Base-by-base conservation (phyloP, 23 red algal genomes). In the Pyropia yezoensis region DNA sequence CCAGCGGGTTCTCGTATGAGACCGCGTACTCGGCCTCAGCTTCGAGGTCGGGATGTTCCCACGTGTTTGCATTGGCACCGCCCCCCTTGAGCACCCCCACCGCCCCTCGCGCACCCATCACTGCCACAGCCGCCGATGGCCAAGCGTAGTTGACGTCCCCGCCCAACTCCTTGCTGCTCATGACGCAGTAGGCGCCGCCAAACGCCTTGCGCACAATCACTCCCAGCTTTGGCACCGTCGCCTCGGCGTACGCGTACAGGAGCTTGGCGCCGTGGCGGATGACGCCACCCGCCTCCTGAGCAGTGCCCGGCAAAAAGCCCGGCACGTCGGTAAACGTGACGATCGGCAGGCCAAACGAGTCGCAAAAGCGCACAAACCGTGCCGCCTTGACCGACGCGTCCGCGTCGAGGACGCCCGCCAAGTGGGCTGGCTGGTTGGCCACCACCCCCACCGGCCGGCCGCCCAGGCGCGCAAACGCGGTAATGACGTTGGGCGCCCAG, bases 251-350 rank as follows among this genome's bases (percentile, higher is more conserved):
- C 8, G 83, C 83, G 51, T 80, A 88, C 17, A 80, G 60, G 18
- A 88, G 68, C 66, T 88, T 88, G 32, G 83, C 72, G 49, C 83
- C 83, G 67, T 88, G 83, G 19, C 69, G 33, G 19, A 88, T 88
- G 33, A 88, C 81, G 52, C 83, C 83, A 19, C 57, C 28, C 19
- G 73, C 58, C 75, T 88, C 83, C 27, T 88, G 83, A 15, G 49
- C 59, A 14, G 65, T 79, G 27, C 83, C 83, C 14, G 83, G 83
- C 33, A 88, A 23, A 29, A 88, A 88, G 3, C 83, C 83, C 33
- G 83, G 83, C 57, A 88, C 83, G 32, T 88, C 83, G 5, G 81
- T 67, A 14, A 88, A 69, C 32, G 83, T 79, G 14, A 88, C 59
- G 19, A 88, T 33, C 28, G 83, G 83, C 57, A 88, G 18, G 27